Base-by-base conservation (phyloP, 768 basidiomycete species). In the Trametes sanguinea region DNA sequence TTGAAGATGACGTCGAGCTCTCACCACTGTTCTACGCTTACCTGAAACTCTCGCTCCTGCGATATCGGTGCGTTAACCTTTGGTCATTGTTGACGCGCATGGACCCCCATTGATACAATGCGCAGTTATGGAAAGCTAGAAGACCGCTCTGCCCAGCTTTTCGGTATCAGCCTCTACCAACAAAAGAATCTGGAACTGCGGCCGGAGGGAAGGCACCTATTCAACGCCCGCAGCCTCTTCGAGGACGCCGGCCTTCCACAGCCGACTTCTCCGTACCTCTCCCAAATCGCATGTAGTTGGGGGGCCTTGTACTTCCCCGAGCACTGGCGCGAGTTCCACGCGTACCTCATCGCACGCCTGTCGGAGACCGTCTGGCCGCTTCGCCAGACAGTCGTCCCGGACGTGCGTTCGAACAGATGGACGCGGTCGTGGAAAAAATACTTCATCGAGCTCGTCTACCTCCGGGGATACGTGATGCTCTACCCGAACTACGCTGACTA, bases 261-360 rank as follows among this genome's bases (percentile, higher is more conserved):
- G 46, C 74, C 81, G 0, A 76, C 78, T 1, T 85, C 85, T 0
- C 92, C 94, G 0, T 95, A 93, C 72, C 83, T 95, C 45, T 93
- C 92, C 0, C 89, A 91, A 61, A 85, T 93, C 9, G 94, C 93
- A 0, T 94, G 93, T 74, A 92, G 90, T 74, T 95, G 92, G 93
- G 94, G 93, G 13, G 93, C 91, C 2, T 79, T 92, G 40, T 95
- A 94, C 76, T 95, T 95, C 70, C 92, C 94, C 10, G 83, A 91
- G 65, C 87, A 89, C 68, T 94, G 92, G 93, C 83, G 86, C 66
- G 90, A 91, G 71, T 95, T 94, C 73, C 91, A 95, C 74, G 75
- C 77, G 53, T 94, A 91, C 71, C 85, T 94, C 64, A 67, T 83
- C 42, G 69, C 81, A n/a, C 86, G 92, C 30, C 81, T 93, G n/a